Evolutionary conservation across 306 rosid genomes (phyloP).

Genomic region (Castanospermum australe): DNA sequence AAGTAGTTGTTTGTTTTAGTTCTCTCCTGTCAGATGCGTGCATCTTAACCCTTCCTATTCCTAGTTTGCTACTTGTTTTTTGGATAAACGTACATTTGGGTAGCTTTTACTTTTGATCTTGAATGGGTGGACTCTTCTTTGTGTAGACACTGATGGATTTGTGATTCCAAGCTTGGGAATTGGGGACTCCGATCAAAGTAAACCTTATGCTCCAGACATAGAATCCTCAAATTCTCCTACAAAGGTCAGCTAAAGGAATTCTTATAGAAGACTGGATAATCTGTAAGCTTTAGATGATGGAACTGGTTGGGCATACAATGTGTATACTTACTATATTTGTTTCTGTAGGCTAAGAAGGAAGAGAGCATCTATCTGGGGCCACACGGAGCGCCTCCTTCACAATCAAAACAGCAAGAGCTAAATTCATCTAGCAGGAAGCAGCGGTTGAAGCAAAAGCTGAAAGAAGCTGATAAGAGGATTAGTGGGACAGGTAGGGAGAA

Average conservation of each 20-base stretch:
- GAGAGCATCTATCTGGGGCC: conserved; percentile 91
- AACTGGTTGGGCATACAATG: neutral
- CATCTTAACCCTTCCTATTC: neutral
- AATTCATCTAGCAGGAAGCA: conserved; percentile 66
- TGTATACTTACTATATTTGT: neutral
- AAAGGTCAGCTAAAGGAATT: conserved; percentile 49
- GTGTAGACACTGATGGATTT: conserved; percentile 86
- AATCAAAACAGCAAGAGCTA: conserved; percentile 70
- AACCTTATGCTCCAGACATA: conserved; percentile 40
- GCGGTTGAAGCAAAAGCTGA: conserved; percentile 78
- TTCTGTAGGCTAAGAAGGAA: conserved; percentile 62
- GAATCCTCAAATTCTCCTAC: conserved; percentile 65
- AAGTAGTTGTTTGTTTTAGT: neutral
- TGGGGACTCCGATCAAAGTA: conserved; percentile 48
- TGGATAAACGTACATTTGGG: neutral
- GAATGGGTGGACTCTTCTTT: conserved; percentile 12
- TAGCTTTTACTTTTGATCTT: neutral
- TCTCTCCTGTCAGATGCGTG: neutral
- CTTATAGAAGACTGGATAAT: neutral
- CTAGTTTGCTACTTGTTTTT: neutral
- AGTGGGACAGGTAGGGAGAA: conserved; percentile 76
- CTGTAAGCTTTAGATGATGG: neutral
- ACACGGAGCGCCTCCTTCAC: conserved; percentile 89
- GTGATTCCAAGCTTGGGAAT: conserved; percentile 96
- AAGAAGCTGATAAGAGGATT: conserved; percentile 80